These are phyloP conservation scores for Eleusine coracana DNA, from an alignment of 176 grass and related monocot species.

Conservation along the genomic window DNA sequence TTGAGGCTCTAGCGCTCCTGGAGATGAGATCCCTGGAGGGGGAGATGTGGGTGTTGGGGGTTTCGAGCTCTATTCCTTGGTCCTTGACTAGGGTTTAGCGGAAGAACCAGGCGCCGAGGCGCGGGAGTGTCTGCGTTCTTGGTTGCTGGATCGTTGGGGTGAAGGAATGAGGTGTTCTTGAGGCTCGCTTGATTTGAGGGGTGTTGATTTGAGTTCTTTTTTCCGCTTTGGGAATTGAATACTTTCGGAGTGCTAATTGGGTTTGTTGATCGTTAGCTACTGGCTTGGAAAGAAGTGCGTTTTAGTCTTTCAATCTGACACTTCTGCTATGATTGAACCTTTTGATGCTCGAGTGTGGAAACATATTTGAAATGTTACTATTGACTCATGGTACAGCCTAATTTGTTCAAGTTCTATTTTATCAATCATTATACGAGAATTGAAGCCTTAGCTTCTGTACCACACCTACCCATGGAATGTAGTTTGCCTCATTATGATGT, in stretches of 20 bases:
- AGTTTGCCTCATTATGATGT: slow-evolving; percentile 1
- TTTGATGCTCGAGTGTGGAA: background rate
- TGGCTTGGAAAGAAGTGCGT: background rate
- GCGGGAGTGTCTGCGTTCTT: background rate
- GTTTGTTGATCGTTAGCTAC: slow-evolving; percentile 1
- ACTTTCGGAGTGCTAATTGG: background rate
- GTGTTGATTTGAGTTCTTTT: background rate
- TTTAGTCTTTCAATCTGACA: background rate
- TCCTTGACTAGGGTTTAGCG: slow-evolving; percentile 6
- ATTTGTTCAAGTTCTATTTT: background rate
- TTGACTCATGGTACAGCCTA: background rate
- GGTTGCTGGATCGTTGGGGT: background rate
- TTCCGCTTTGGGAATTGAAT: background rate
- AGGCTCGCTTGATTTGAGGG: background rate
- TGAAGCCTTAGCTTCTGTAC: background rate
- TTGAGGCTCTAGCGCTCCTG: background rate
- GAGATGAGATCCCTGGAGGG: background rate
- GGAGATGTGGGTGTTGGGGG: background rate
- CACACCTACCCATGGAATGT: background rate
- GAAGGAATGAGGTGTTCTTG: background rate
- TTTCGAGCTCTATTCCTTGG: background rate
- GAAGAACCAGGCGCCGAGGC: background rate
- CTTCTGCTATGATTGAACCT: background rate
- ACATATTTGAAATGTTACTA: background rate
- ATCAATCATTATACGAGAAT: background rate